Base-by-base conservation (phyloP, 1,284 basidiomycete genomes). In the Cutaneotrichosporon cavernicola region DNA sequence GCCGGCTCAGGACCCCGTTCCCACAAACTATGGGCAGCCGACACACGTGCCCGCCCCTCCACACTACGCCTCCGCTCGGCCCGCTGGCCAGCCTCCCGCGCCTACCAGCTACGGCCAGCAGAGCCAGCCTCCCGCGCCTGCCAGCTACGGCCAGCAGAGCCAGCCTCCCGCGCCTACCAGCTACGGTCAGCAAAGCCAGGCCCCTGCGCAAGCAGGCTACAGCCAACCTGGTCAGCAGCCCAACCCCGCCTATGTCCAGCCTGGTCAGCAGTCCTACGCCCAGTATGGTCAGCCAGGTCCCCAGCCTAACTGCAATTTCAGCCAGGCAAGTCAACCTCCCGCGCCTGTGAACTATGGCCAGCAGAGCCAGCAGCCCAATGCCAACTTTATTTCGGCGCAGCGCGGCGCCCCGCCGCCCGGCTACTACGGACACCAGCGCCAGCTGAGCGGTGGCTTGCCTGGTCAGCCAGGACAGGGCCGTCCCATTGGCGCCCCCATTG, bases 401-500 rank as follows among this genome's bases (percentile, higher is more conserved):
- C 55, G 6, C 52, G n/a, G 36, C 43, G 43, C 31, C 13, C 49
- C 38, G n/a, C 38, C 46, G 40, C 34, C 16, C 11, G 16, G n/a
- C 31, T 32, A 61, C 18, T 22, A 43, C 7, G 26, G 34, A 21
- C 43, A 61, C 46, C 40, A 47, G 40, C 34, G 43, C 32, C 21
- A 32, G 22, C 53, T 43, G 13, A 26, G 36, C 38, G 36, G 47
- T 18, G 57, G 57, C 34, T n/a, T 56, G 3, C 38, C 46, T 21
- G 36, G 61, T 7, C 53, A 50, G 46, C 61, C 55, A 7, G 52
- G 53, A 9, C 43, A 47, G 43, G 32, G 40, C 4, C 60, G 55
- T 10, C 34, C 52, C 34, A 46, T 49, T 11, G 58, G 58, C 14
- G 34, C 14, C 14, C 26, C 30, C 31, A 6, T 36, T 11, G 55